Evolutionary conservation across 73 alveolate species (phyloP).

Genomic region (Halteria grandinella): DNA sequence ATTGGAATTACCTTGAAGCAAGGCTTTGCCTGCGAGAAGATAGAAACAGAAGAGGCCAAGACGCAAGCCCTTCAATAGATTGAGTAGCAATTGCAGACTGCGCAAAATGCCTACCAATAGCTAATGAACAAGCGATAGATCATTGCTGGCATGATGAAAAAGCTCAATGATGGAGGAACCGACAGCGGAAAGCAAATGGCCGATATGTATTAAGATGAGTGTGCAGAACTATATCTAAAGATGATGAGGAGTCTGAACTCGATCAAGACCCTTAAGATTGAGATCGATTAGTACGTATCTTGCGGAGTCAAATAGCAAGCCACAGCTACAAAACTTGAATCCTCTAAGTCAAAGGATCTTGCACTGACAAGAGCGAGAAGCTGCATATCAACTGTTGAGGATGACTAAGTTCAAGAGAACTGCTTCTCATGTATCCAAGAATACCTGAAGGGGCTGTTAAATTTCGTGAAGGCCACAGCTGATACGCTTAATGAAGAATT

Average conservation of each 20-base stretch:
- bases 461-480: conserved; percentile 14
- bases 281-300: conserved; percentile 3
- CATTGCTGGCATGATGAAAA: not conserved
- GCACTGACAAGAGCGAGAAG: not conserved
- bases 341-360: not conserved
- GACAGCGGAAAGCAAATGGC: not conserved
- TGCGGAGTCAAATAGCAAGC: not conserved
- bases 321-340: not conserved
- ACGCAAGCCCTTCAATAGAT: not conserved
- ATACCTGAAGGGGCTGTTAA: conserved; percentile 1
- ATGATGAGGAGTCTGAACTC: conserved; percentile 40
- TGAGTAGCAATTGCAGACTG: conserved; percentile 36
- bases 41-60: conserved; percentile 33
- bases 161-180: conserved; percentile 41
- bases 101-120: conserved; percentile 16
- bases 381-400: no score
- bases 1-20: conserved; percentile 9
- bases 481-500: not conserved
- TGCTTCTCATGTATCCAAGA: conserved; percentile 55
- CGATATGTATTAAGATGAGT: conserved; percentile 7
- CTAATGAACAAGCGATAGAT: conserved; percentile 41
- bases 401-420: no score
- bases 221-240: conserved; percentile 10
- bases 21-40: conserved; percentile 45
- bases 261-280: conserved; percentile 31